A percentile compares a stretch with the other conserved stretches of the same genome.
These are phyloP conservation scores for Dryas integrifolia DNA, from an alignment of 331 rosid species.

Conservation along the genomic window DNA sequence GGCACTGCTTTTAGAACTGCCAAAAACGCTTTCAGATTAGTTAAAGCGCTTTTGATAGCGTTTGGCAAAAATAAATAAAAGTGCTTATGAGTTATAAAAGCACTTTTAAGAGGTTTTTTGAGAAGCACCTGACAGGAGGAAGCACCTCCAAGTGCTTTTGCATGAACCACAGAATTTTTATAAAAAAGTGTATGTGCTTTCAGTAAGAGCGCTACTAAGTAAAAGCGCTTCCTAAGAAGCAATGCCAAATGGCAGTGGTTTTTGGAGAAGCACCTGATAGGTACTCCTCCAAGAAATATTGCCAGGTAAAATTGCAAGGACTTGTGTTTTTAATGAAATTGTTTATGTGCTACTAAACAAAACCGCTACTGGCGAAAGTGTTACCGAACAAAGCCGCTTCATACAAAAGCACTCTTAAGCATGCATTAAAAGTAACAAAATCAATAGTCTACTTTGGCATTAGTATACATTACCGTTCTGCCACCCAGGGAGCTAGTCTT, in stretches of 20 bases:
- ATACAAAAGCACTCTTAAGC: background rate
- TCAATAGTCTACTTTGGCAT: slow-evolving; percentile 16
- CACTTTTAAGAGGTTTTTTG: no score
- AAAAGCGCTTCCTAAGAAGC: background rate
- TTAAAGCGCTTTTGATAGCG: no score
- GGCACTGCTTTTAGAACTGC: no score
- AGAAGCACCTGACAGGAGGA: no score
- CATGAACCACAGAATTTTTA: no score
- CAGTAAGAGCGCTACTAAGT: no score
- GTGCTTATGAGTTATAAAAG: no score
- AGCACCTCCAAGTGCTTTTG: no score
- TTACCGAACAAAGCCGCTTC: background rate
- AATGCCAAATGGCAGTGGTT: background rate
- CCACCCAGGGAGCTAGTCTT: slow-evolving; percentile 32
- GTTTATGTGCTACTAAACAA: background rate
- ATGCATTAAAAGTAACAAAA: slow-evolving; percentile 11
- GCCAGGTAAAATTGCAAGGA: background rate
- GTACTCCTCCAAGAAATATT: background rate
- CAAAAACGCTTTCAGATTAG: no score
- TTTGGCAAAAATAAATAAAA: no score
- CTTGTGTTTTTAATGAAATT: background rate
- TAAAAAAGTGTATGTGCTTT: no score
- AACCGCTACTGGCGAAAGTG: background rate
- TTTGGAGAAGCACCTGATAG: background rate
- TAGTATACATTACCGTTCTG: slow-evolving; percentile 45